Base-by-base conservation (phyloP, 2,329 filamentous ascomycete genomes). In the Venturia pyrina region DNA sequence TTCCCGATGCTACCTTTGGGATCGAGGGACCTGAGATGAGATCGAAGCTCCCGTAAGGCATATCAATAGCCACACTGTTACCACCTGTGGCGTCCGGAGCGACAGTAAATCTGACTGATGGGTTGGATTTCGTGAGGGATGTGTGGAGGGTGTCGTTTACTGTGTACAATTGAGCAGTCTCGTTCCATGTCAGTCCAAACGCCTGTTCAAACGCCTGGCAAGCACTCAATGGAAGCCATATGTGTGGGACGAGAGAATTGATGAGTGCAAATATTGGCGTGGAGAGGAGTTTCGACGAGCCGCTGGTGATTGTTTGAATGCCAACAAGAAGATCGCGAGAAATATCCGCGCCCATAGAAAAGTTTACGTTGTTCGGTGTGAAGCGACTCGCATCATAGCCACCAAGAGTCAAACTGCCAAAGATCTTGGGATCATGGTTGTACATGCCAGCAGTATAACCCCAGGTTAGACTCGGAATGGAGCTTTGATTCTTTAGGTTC, bases 21-120 rank as follows among this genome's bases (percentile, higher is more conserved):
- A 61, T 82, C 0, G 80, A 79, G 19, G 76, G 70, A 62, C 69
- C 59, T 63, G 67, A 64, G 66, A 73, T 44, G 67, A 75, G 69
- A 65, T 83, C 79, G 66, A 83, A 82, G 2, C 80, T 78, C 15
- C 74, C 73, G 67, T 83, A 83, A 0, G 80, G 79, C 5, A 83
- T 70, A 2, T 74, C 77, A 59, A 82, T 80, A 32, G 78, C 72
- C 19, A 81, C 72, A 15, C 53, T 59, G 8, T 72, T 78, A 28
- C 68, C 60, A n/a, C 60, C 60, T 4, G 60, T 64, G 10, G 60
- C 65, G 11, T 53, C 24, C 19, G 46, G 65, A 72, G 41, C 78
- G 4, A 82, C 72, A 5, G 71, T 76, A 66, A 82, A 79, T 1
- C 76, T 80, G 43, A 82, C 15, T 50, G 65, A n/a, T 77, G 73